These are phyloP conservation scores for Penicillium bialowiezense DNA, from an alignment of 495 filamentous ascomycete species.

Conservation along the genomic window DNA sequence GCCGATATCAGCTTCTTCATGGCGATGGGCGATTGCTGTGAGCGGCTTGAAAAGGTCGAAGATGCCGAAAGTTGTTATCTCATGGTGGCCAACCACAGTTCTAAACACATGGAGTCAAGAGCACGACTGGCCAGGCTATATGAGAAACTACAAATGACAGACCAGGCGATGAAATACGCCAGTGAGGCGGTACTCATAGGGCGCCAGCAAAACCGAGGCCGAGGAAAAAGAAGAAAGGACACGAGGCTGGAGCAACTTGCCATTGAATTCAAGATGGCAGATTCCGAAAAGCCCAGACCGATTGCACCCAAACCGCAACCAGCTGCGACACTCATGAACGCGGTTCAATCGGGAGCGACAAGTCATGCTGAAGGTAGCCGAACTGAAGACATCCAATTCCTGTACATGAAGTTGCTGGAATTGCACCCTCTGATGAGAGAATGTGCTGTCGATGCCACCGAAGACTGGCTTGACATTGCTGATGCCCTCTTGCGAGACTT, in stretches of 20 bases:
- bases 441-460: slow-evolving; percentile 51
- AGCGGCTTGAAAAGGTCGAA: slow-evolving; percentile 54
- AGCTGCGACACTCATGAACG: slow-evolving; percentile 16
- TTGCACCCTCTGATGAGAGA: slow-evolving; percentile 47
- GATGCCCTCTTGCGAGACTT: slow-evolving; percentile 77
- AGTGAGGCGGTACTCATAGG: slow-evolving; percentile 68
- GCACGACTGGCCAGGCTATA: slow-evolving; percentile 77
- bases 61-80: slow-evolving; percentile 75
- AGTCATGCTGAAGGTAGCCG: slow-evolving; percentile 38
- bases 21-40: slow-evolving; percentile 71
- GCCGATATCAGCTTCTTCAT: slow-evolving; percentile 62
- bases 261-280: slow-evolving; percentile 34
- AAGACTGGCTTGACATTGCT: slow-evolving; percentile 72
- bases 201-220: slow-evolving; percentile 36
- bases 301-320: slow-evolving; percentile 31
- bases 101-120: slow-evolving; percentile 66
- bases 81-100: slow-evolving; percentile 65
- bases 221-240: slow-evolving; percentile 38
- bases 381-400: slow-evolving; percentile 51
- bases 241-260: slow-evolving; percentile 43
- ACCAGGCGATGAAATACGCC: slow-evolving; percentile 70
- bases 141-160: slow-evolving; percentile 62
- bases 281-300: slow-evolving; percentile 11
- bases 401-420: slow-evolving; percentile 55
- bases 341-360: slow-evolving; percentile 17